Conservation (phyloP, 352 stramenopile genomes). For the Thraustochytrium sp. region DNA sequence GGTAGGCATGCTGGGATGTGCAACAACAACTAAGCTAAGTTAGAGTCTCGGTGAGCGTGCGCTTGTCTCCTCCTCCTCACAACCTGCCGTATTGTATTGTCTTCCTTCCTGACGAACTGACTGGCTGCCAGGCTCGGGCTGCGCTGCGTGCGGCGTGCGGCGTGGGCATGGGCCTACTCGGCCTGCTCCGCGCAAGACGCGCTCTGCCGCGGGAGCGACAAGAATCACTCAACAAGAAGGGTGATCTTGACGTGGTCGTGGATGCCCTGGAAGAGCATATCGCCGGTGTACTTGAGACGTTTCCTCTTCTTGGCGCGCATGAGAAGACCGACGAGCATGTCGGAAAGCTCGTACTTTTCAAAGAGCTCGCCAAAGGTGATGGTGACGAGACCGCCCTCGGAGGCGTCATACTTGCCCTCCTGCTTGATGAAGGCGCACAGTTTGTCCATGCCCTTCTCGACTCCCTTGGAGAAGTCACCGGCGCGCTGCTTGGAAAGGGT, state of each 20-base stretch:
- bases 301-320: conserved; percentile 49
- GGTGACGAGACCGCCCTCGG: conserved; percentile 38
- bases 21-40: too few relatives aligned
- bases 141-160: too few relatives aligned
- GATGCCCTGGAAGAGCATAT: conserved; percentile 49
- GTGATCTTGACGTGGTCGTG: conserved; percentile 48
- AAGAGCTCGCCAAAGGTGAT: conserved; percentile 48
- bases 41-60: too few relatives aligned
- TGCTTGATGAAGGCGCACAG: conserved; percentile 38
- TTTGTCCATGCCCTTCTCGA: conserved; percentile 36
- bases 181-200: too few relatives aligned
- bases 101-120: too few relatives aligned
- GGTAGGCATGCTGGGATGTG: too few relatives aligned
- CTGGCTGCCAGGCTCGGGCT: too few relatives aligned
- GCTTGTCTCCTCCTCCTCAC: too few relatives aligned
- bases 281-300: conserved; percentile 45
- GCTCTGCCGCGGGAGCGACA: too few relatives aligned
- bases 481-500: conserved; percentile 27
- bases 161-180: too few relatives aligned
- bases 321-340: conserved; percentile 46
- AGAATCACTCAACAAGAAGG: conserved; percentile 14
- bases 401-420: neutral
- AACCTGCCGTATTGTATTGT: too few relatives aligned
- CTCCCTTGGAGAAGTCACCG: conserved; percentile 34
- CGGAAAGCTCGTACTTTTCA: conserved; percentile 46